Percentiles rank a stretch among this genome's conserved stretches.
Evolutionary conservation across 768 basidiomycete species (phyloP).

Genomic region (Lactarius trivialis): DNA sequence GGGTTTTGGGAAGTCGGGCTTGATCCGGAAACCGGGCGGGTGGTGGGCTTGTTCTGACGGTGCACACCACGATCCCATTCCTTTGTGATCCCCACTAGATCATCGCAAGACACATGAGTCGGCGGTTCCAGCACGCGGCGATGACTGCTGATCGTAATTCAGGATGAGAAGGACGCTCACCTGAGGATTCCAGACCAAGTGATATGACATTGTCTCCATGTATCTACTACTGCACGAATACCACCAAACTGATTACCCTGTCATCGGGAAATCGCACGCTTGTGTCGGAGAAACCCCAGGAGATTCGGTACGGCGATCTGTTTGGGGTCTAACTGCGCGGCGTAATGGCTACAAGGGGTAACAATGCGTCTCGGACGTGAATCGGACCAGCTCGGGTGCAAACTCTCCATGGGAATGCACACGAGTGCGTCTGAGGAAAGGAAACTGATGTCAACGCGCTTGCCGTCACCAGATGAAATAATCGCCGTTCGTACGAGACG

Average conservation of each 20-base stretch:
- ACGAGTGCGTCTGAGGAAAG: no score
- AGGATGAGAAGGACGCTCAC: background rate
- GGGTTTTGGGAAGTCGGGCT: constrained; percentile 90
- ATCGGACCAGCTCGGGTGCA: no score
- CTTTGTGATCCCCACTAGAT: constrained; percentile 30
- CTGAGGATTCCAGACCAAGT: constrained; percentile 10
- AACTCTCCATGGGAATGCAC: no score
- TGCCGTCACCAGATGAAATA: no score
- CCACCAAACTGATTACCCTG: constrained; percentile 15
- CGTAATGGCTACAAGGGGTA: no score
- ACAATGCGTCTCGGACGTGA: no score
- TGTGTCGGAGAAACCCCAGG: constrained; percentile 4
- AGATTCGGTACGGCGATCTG: background rate
- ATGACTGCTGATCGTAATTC: background rate
- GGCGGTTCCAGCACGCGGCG: background rate
- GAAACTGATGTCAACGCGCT: no score
- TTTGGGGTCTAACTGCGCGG: no score
- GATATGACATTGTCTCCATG: constrained; percentile 8
- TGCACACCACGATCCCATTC: background rate
- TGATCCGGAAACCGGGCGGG: constrained; percentile 70
- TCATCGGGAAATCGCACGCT: constrained; percentile 35
- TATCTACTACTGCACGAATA: background rate
- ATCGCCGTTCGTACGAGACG: background rate
- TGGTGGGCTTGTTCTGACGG: constrained; percentile 77
- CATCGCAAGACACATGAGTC: constrained; percentile 23